These are phyloP conservation scores for Clavariopsis aquatica DNA, from an alignment of 495 filamentous ascomycete genomes.

Conservation along the genomic window DNA sequence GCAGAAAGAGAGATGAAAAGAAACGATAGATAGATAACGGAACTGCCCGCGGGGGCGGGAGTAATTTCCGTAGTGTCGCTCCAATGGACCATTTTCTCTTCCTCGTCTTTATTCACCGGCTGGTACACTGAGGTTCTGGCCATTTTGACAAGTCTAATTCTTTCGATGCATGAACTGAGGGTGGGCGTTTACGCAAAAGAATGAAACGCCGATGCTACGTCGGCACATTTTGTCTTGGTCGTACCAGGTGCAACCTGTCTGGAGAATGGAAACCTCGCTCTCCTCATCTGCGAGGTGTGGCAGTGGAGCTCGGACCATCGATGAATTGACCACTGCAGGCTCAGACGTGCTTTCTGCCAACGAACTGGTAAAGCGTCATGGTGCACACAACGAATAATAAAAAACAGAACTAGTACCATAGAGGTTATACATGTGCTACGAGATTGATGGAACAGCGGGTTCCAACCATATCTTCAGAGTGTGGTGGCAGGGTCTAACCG, in stretches of 20 bases:
- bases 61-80: constrained; percentile 1
- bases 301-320: constrained; percentile 8
- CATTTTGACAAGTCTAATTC: background rate
- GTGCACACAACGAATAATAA: background rate
- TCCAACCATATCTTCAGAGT: background rate
- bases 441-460: background rate
- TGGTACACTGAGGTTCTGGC: background rate
- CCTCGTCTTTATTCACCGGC: constrained; percentile 3
- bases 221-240: background rate
- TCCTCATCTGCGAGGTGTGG: background rate
- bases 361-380: background rate
- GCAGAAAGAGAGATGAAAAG: constrained; percentile 16
- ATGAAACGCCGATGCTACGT: background rate
- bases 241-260: background rate
- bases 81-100: constrained; percentile 3
- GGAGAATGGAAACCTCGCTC: background rate
- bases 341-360: background rate
- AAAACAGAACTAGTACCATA: background rate
- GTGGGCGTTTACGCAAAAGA: background rate
- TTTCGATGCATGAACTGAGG: background rate
- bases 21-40: background rate
- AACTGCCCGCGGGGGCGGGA: background rate
- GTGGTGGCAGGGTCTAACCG: background rate
- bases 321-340: background rate
- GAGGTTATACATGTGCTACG: background rate